These are phyloP conservation scores for Metahyphopichia silvanorum DNA, from an alignment of 805 yeast genomes.

Conservation along the genomic window DNA sequence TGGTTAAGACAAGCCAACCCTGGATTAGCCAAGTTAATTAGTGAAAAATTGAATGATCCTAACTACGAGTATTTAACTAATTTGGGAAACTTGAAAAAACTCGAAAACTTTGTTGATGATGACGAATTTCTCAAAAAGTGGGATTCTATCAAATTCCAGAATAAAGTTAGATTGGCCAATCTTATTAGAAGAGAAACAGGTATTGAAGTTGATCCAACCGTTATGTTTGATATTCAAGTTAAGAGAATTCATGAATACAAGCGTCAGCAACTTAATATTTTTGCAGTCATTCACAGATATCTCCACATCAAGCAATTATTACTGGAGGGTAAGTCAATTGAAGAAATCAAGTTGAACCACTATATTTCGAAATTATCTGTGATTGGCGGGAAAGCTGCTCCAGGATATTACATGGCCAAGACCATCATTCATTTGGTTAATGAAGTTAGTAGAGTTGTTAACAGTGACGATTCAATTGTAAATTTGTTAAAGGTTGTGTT, in stretches of 20 bases:
- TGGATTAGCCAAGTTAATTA: constrained; percentile 61
- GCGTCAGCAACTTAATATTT: constrained; percentile 90
- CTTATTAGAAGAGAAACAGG: constrained; percentile 65
- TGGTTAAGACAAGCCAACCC: constrained; percentile 96
- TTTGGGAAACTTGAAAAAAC: constrained; percentile 60
- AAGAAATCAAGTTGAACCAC: constrained; percentile 54
- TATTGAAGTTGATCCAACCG: constrained; percentile 65
- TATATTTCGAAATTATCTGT: constrained; percentile 74
- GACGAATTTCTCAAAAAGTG: constrained; percentile 63
- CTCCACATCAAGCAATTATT: constrained; percentile 68
- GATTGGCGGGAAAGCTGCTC: constrained; percentile 95
- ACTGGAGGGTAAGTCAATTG: constrained; percentile 40
- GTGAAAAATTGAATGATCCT: constrained; percentile 65
- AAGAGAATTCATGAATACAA: constrained; percentile 95
- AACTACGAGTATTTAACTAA: constrained; percentile 63
- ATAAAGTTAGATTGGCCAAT: constrained; percentile 64
- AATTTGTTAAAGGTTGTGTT: constrained; percentile 82
- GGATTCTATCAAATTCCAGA: constrained; percentile 66
- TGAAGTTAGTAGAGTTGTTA: constrained; percentile 76
- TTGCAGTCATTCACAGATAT: constrained; percentile 85
- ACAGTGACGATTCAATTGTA: constrained; percentile 70
- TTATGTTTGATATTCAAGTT: constrained; percentile 86
- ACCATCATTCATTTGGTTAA: constrained; percentile 82
- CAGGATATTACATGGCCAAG: constrained; percentile 97
- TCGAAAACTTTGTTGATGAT: constrained; percentile 69